phyloP scores from a whole-genome alignment of 495 filamentous ascomycete species.

The Penicillium diatomitis region DNA sequence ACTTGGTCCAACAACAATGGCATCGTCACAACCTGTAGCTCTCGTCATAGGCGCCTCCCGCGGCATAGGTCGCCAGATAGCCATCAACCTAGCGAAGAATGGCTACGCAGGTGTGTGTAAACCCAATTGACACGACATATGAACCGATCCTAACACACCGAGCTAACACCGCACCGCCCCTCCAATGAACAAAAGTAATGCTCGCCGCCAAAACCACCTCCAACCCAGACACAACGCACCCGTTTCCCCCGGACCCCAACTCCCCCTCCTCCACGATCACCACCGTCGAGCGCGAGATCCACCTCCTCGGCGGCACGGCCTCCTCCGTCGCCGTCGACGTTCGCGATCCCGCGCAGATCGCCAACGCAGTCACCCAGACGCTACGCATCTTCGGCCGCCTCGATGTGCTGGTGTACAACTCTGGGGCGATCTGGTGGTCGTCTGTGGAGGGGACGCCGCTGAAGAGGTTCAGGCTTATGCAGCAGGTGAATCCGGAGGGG shows the following conservation, averaged over 20 bases:
- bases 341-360: constrained; percentile 52
- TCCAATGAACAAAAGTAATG: constrained; percentile 47
- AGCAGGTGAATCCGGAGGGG: constrained; percentile 70
- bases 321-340: constrained; percentile 64
- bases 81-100: constrained; percentile 61
- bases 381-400: constrained; percentile 53
- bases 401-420: constrained; percentile 74
- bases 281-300: constrained; percentile 75
- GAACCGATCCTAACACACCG: not conserved
- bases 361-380: constrained; percentile 51
- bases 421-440: constrained; percentile 82
- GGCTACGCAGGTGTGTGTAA: constrained; percentile 56
- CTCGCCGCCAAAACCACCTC: constrained; percentile 74
- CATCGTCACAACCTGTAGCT: constrained; percentile 41
- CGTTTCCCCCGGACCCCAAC: constrained; percentile 80
- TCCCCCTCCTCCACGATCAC: constrained; percentile 69
- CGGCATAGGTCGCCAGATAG: constrained; percentile 72
- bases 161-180: not conserved
- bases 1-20: constrained; percentile 2
- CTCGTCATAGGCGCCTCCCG: constrained; percentile 66
- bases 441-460: constrained; percentile 64
- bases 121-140: not conserved
- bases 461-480: constrained; percentile 76
- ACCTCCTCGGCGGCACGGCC: constrained; percentile 52
- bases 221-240: constrained; percentile 41